phyloP scores from a whole-genome alignment of 352 stramenopile genomes.

The Hyaloperonospora arabidopsidis region DNA sequence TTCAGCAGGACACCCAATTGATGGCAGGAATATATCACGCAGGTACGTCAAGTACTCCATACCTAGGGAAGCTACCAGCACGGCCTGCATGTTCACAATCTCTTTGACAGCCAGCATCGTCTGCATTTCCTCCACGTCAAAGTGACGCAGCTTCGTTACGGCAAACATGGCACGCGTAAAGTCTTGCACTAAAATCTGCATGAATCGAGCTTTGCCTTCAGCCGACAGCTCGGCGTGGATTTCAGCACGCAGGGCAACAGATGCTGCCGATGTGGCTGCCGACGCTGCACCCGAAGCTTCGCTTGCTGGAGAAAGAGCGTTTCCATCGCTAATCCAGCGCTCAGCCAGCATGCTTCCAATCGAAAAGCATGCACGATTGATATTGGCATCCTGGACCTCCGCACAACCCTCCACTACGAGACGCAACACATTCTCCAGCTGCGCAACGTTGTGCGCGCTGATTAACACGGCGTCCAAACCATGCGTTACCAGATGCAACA shows the following conservation, averaged over 20 bases:
- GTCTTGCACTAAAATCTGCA: slow-evolving; percentile 52
- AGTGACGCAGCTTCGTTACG: slow-evolving; percentile 54
- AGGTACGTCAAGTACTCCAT: slow-evolving; percentile 59
- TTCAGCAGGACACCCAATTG: slow-evolving; percentile 48
- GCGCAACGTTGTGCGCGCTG: slow-evolving; percentile 50
- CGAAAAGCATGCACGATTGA: slow-evolving; percentile 70
- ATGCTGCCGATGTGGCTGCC: slow-evolving; percentile 17
- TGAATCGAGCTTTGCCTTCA: slow-evolving; percentile 42
- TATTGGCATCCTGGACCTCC: slow-evolving; percentile 58
- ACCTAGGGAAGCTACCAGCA: slow-evolving; percentile 47
- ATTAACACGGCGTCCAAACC: slow-evolving; percentile 60
- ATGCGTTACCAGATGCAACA: slow-evolving; percentile 67
- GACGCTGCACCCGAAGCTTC: slow-evolving; percentile 15
- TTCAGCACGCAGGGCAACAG: slow-evolving; percentile 24
- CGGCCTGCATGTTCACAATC: slow-evolving; percentile 61
- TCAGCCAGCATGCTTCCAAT: slow-evolving; percentile 62
- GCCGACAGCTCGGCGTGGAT: slow-evolving; percentile 19
- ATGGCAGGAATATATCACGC: slow-evolving; percentile 52
- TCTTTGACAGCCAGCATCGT: slow-evolving; percentile 61
- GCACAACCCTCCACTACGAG: slow-evolving; percentile 63
- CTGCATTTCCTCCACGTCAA: slow-evolving; percentile 68
- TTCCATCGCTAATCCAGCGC: slow-evolving; percentile 43
- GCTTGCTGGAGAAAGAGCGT: slow-evolving; percentile 19
- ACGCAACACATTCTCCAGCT: slow-evolving; percentile 59
- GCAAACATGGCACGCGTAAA: slow-evolving; percentile 72